Evolutionary conservation across 257 asterid genomes (phyloP).

Genomic region (Nicotiana noctiflora): DNA sequence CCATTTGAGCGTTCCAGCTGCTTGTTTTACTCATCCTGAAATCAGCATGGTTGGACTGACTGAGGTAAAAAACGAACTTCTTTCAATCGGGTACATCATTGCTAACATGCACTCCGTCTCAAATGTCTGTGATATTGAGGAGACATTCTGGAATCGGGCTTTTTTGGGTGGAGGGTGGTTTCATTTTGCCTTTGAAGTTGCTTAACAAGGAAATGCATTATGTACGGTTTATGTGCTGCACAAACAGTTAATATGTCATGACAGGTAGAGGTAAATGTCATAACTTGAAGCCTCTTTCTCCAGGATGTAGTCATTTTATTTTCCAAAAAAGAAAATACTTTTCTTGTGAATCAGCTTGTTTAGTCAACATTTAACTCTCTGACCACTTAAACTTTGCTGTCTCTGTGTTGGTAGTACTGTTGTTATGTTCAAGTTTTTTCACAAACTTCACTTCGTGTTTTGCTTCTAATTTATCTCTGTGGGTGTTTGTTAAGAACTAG

Average conservation of each 20-base stretch:
- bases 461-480: not conserved
- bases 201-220: too few relatives aligned
- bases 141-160: not conserved
- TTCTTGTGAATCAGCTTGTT: not conserved
- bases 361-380: not conserved
- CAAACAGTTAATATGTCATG: not conserved
- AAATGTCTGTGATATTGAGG: not conserved
- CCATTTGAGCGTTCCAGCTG: conserved; percentile 94
- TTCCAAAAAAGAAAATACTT: not conserved
- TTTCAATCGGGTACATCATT: not conserved
- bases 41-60: conserved; percentile 98
- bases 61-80: conserved; percentile 44
- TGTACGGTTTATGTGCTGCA: not conserved
- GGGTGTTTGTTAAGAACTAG: not conserved
- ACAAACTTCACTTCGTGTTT: not conserved
- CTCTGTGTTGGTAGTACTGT: not conserved
- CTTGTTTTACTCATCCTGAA: conserved; percentile 99
- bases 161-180: not conserved
- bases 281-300: not conserved
- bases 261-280: not conserved
- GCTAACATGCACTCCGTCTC: not conserved
- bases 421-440: not conserved
- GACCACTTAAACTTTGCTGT: not conserved
- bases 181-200: too few relatives aligned
- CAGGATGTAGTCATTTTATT: not conserved